Percentiles rank a stretch among this genome's conserved stretches.
These are phyloP conservation scores for Elsinoe ampelina DNA, from an alignment of 2,329 filamentous ascomycete species.

Conservation along the genomic window DNA sequence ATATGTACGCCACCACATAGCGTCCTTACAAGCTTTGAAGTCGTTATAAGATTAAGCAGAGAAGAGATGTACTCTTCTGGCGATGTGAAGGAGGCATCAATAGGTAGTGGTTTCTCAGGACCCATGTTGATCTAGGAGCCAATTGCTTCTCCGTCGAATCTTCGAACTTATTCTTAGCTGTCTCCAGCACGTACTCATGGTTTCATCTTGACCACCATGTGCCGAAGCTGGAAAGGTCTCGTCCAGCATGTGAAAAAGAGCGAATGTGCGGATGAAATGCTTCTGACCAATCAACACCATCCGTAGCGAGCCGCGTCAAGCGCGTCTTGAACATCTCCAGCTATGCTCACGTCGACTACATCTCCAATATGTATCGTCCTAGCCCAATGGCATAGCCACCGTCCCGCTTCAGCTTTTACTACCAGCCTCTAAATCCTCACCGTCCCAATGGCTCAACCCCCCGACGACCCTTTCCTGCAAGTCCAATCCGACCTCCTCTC, in stretches of 20 bases:
- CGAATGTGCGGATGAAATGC: background rate
- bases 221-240: background rate
- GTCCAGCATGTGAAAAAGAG: slow-evolving; percentile 1
- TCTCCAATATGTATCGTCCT: background rate
- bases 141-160: slow-evolving; percentile 3
- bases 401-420: background rate
- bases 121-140: slow-evolving; percentile 31
- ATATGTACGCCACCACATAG: slow-evolving; percentile 97
- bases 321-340: background rate
- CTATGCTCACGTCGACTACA: background rate
- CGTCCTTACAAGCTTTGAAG: slow-evolving; percentile 68
- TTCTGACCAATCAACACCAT: background rate
- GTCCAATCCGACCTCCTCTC: slow-evolving; percentile 65
- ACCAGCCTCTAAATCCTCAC: background rate
- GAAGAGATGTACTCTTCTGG: slow-evolving; percentile 70
- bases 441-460: slow-evolving; percentile 20
- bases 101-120: slow-evolving; percentile 51
- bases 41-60: slow-evolving; percentile 65
- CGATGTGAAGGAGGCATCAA: slow-evolving; percentile 55
- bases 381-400: background rate
- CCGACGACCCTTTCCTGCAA: slow-evolving; percentile 44
- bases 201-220: slow-evolving; percentile 4
- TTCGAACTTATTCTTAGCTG: background rate
- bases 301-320: background rate
- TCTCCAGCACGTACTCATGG: background rate